Percentiles rank a stretch among this genome's conserved stretches.
Evolutionary conservation across 1,139 yeast species (phyloP).

Genomic region (Hyphopichia buzzinii): DNA sequence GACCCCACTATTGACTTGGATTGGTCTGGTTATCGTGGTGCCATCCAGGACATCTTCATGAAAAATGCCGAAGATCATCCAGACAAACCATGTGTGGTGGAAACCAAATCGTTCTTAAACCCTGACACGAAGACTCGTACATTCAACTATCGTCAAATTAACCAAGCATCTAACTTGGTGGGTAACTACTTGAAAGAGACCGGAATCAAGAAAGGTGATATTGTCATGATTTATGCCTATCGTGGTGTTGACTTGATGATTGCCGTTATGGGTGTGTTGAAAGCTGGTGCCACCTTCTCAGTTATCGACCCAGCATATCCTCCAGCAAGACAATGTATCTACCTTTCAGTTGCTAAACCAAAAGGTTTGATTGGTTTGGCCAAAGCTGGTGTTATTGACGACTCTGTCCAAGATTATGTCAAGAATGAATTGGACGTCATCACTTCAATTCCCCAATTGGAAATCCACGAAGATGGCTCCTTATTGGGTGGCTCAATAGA

Average conservation of each 20-base stretch:
- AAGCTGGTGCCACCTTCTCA: conserved; percentile 98
- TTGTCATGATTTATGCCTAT: conserved; percentile 95
- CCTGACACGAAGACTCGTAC: conserved; percentile 59
- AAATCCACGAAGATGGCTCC: conserved; percentile 73
- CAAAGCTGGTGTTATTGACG: conserved; percentile 82
- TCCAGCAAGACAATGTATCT: conserved; percentile 93
- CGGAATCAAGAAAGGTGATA: conserved; percentile 88
- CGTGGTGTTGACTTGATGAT: conserved; percentile 96
- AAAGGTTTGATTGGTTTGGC: conserved; percentile 83
- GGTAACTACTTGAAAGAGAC: conserved; percentile 82
- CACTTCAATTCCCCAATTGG: conserved; percentile 73
- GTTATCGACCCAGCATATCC: conserved; percentile 99
- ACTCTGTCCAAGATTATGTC: conserved; percentile 75
- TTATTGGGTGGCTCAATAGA: conserved; percentile 55
- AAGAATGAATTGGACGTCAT: conserved; percentile 66
- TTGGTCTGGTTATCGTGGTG: conserved; percentile 90
- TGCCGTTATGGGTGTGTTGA: conserved; percentile 95
- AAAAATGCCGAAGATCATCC: conserved; percentile 82
- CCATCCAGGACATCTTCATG: conserved; percentile 92
- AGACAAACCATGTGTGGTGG: conserved; percentile 85
- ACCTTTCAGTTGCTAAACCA: conserved; percentile 90
- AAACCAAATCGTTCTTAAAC: conserved; percentile 71
- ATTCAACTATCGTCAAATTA: conserved; percentile 81
- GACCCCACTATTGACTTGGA: conserved; percentile 86
- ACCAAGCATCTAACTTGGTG: conserved; percentile 90